These are phyloP conservation scores for Barnettozyma californica DNA, from an alignment of 805 yeast genomes.

Conservation along the genomic window DNA sequence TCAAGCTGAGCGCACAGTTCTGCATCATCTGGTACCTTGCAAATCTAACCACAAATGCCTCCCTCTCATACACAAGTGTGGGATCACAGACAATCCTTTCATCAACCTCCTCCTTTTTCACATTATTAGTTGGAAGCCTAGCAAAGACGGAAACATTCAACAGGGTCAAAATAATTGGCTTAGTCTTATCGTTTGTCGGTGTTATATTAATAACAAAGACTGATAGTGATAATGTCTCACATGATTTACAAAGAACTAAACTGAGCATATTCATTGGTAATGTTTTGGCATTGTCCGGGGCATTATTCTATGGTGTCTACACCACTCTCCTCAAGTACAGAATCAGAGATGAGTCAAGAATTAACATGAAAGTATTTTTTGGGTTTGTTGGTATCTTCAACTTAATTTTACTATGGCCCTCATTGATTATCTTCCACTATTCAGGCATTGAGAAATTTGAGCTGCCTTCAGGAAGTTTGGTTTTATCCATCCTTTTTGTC, in stretches of 20 bases:
- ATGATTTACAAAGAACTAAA: conserved; percentile 20
- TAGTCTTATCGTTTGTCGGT: conserved; percentile 69
- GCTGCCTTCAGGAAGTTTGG: conserved; percentile 51
- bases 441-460: conserved; percentile 66
- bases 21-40: conserved; percentile 88
- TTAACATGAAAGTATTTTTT: conserved; percentile 84
- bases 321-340: conserved; percentile 75
- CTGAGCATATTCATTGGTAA: conserved; percentile 58
- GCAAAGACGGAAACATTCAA: conserved; percentile 68
- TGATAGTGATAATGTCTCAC: conserved; percentile 34
- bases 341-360: conserved; percentile 65
- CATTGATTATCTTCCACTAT: conserved; percentile 58
- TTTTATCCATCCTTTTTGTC: conserved; percentile 47
- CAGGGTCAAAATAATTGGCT: conserved; percentile 59
- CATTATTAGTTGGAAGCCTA: conserved; percentile 73
- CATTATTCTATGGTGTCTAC: conserved; percentile 86
- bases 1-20: conserved; percentile 71
- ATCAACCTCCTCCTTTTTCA: conserved; percentile 90
- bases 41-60: conserved; percentile 82
- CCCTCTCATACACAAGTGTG: conserved; percentile 83
- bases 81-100: conserved; percentile 92
- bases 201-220: conserved; percentile 72
- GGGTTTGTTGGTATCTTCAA: conserved; percentile 93
- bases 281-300: conserved; percentile 73
- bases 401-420: conserved; percentile 74